These are phyloP conservation scores for Wickerhamiella sergipiensis DNA, from an alignment of 805 yeast genomes.

Conservation along the genomic window DNA sequence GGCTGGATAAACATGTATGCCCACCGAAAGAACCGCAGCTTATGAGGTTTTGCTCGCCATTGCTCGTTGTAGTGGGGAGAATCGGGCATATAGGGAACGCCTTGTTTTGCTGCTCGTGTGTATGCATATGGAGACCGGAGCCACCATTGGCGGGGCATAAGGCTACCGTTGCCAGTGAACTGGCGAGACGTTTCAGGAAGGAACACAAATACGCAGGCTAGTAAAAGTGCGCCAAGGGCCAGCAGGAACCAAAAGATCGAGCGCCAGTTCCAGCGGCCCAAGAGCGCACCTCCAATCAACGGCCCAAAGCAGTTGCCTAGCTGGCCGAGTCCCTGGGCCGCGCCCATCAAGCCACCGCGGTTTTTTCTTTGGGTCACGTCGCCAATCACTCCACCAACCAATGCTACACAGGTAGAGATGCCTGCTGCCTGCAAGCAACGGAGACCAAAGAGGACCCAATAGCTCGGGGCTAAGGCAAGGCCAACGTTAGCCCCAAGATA, in stretches of 20 bases:
- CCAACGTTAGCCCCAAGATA: slow-evolving; percentile 54
- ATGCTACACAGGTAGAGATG: slow-evolving; percentile 60
- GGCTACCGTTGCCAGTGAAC: slow-evolving; percentile 63
- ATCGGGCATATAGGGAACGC: slow-evolving; percentile 15
- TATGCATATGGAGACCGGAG: slow-evolving; percentile 16
- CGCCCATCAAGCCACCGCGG: slow-evolving; percentile 60
- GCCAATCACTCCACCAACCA: slow-evolving; percentile 57
- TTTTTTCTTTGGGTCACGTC: slow-evolving; percentile 53
- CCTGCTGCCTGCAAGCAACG: slow-evolving; percentile 66
- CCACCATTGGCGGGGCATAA: slow-evolving; percentile 25
- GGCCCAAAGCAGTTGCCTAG: slow-evolving; percentile 73
- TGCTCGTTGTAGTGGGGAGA: slow-evolving; percentile 12
- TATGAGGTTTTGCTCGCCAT: slow-evolving; percentile 14
- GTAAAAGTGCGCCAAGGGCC: slow-evolving; percentile 40
- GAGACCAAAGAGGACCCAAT: slow-evolving; percentile 46
- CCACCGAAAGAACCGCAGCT: slow-evolving; percentile 18
- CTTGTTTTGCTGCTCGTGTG: slow-evolving; percentile 11
- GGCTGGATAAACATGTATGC: slow-evolving; percentile 32
- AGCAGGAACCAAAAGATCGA: slow-evolving; percentile 52
- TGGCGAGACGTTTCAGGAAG: slow-evolving; percentile 68
- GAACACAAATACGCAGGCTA: slow-evolving; percentile 19
- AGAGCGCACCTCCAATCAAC: slow-evolving; percentile 42
- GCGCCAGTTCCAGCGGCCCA: slow-evolving; percentile 48
- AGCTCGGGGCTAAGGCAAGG: slow-evolving; percentile 43
- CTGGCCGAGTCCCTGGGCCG: slow-evolving; percentile 48